Percentiles rank a stretch among this genome's conserved stretches.
Conservation (phyloP, 306 rosid species). For the Dryas alaskensis region DNA sequence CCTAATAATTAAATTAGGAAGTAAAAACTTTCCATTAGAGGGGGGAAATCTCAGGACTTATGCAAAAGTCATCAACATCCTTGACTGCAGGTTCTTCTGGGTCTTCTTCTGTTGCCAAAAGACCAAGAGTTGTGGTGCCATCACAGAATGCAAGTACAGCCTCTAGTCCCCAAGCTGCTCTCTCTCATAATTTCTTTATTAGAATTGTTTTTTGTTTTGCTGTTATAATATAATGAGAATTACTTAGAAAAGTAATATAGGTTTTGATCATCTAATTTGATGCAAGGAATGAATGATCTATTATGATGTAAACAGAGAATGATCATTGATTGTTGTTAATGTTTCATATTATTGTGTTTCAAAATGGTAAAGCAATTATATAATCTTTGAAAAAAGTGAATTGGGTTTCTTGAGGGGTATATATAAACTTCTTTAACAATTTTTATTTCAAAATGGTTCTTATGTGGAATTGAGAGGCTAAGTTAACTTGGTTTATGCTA, state of each 20-base stretch:
- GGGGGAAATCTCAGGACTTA: background rate
- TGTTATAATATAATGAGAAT: background rate
- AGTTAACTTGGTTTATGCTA: conserved; percentile 7
- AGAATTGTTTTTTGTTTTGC: background rate
- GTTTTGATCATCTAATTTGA: background rate
- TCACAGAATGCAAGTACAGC: conserved; percentile 41
- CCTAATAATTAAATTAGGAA: background rate
- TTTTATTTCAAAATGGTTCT: background rate
- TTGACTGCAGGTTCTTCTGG: conserved; percentile 30
- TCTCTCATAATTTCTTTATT: background rate
- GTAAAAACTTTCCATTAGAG: background rate
- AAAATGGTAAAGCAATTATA: background rate
- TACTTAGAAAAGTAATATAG: background rate
- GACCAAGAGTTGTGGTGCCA: conserved; percentile 42
- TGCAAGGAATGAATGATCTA: background rate
- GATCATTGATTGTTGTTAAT: background rate
- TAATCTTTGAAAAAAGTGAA: background rate
- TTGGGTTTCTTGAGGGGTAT: background rate
- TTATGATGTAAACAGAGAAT: background rate
- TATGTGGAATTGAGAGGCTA: background rate
- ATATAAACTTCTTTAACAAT: background rate
- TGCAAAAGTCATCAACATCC: background rate
- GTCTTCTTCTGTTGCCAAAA: conserved; percentile 56
- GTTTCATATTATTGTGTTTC: background rate
- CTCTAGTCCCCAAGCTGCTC: conserved; percentile 29